Conservation (phyloP, 176 grass and related monocot genomes). For the Triticum monococcum region DNA sequence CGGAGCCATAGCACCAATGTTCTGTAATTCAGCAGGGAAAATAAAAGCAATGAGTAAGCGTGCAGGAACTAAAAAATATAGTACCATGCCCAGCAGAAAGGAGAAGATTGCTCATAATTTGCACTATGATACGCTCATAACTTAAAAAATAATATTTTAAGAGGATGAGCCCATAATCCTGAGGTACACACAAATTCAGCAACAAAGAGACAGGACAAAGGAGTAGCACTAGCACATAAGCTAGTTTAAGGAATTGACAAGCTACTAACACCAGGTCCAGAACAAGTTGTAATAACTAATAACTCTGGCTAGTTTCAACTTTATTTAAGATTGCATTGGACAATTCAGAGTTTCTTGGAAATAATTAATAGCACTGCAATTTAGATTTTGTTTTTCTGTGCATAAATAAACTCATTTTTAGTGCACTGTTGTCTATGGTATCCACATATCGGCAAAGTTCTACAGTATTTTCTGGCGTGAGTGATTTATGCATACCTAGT, state of each 20-base stretch:
- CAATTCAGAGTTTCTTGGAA: not conserved
- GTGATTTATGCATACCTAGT: not conserved
- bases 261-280: not conserved
- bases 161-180: not conserved
- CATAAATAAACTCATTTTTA: not conserved
- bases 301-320: not conserved
- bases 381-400: too few species aligned
- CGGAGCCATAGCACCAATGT: constrained; percentile 10
- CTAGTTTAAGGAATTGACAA: not conserved
- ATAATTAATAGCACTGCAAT: not conserved
- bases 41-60: constrained; percentile 8
- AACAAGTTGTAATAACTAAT: not conserved
- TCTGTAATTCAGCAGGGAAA: constrained; percentile 33
- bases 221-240: not conserved
- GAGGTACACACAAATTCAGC: not conserved
- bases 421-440: not conserved
- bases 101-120: not conserved
- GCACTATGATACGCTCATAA: not conserved
- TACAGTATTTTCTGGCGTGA: constrained; percentile 8
- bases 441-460: not conserved
- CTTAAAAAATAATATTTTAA: not conserved
- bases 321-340: not conserved
- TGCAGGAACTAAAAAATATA: not conserved
- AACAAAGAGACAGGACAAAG: not conserved
- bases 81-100: constrained; percentile 1